Evolutionary conservation across 1,284 basidiomycete species (phyloP), one percentile per base, ranked within the genome.

Genomic region (Ceratobasidium sp.): DNA sequence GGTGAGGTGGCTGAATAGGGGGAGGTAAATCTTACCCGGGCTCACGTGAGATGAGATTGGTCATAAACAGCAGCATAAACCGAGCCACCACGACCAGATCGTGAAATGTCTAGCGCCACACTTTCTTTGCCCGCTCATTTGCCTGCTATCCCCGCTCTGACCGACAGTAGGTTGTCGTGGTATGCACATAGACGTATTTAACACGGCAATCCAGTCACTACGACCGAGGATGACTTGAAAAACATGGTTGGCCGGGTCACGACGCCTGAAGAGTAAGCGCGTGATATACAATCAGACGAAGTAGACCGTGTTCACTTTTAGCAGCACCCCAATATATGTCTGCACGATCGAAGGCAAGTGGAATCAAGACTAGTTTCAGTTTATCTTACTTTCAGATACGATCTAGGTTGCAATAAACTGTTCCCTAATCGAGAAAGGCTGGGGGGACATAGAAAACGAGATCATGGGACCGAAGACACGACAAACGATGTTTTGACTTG

Each of bases 361-460:
- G n/a, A 23, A 5, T 14, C 5, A 26, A 32, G 9, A 3, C 16
- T 26, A 30, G 28, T 30, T 23, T 53, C 39, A 16, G 36, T n/a
- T 36, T 23, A 23, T 39, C n/a, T 26, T 39, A n/a, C 23, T n/a
- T n/a, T n/a, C n/a, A n/a, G n/a, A 57, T 39, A 8, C 12, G 21
- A 46, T 71, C 3, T 75, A 90, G 88, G 87, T 59, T 93, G 92
- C 78, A 85, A 86, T 78, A 87, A 90, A 45, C 82, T 93, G 48
- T 92, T 90, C 77, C 91, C 89, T 18, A 87, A 86, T 21, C 85
- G 85, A 48, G 90, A 92, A 21, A 85, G 88, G 5, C 80, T 93
- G 1, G 87, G 90, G 84, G 76, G 81, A 10, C 92, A 93, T 78
- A 85, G 91, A 64, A 90, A 88, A 77, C 86, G 88, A 60, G 91